Evolutionary conservation across 352 stramenopile species (phyloP).

Genomic region (Thraustotheca clavata): DNA sequence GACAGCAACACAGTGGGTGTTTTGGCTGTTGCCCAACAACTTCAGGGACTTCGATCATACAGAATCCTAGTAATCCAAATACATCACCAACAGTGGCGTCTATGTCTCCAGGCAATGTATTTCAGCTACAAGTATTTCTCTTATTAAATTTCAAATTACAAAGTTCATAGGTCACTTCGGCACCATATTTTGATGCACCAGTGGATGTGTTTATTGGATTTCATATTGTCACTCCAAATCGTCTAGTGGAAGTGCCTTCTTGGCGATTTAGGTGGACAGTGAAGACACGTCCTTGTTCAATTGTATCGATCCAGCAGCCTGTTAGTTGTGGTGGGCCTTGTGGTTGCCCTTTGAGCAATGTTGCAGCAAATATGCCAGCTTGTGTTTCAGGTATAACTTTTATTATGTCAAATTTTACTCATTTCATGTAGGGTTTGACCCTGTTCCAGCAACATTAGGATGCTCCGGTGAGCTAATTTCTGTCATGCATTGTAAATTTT

Average conservation of each 20-base stretch:
- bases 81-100: constrained; percentile 28
- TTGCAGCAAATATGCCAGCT: constrained; percentile 10
- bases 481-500: background rate
- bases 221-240: constrained; percentile 59
- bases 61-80: constrained; percentile 25
- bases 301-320: constrained; percentile 40
- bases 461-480: background rate
- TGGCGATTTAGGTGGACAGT: constrained; percentile 48
- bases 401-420: background rate
- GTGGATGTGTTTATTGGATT: constrained; percentile 61
- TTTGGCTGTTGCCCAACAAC: constrained; percentile 61
- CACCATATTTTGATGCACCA: constrained; percentile 47
- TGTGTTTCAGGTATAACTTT: background rate
- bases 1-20: constrained; percentile 36
- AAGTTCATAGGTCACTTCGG: constrained; percentile 26
- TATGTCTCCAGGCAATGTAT: constrained; percentile 22
- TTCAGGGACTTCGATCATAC: background rate
- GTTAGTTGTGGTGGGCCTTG: constrained; percentile 44
- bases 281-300: constrained; percentile 42
- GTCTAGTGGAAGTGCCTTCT: constrained; percentile 44
- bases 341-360: background rate
- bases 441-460: background rate
- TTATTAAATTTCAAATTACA: background rate
- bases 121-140: constrained; percentile 1
- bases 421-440: constrained; percentile 3